Conservation (phyloP, 2,329 filamentous ascomycete species). For the Leptographium lundbergii region DNA sequence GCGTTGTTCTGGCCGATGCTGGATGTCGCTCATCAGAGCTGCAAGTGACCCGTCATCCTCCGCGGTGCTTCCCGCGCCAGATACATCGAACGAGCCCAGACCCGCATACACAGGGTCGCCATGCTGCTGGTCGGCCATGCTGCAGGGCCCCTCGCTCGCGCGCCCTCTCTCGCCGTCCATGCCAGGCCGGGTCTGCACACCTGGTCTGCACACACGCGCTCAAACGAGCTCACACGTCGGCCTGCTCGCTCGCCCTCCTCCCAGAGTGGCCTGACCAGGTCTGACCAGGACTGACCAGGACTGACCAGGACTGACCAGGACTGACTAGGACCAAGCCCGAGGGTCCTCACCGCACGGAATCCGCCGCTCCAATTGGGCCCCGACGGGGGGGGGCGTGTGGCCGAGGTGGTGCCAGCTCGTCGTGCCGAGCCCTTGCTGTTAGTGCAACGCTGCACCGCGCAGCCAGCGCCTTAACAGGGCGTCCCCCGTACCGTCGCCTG, state of each 20-base stretch:
- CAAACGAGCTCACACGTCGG: background rate
- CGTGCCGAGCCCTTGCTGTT: background rate
- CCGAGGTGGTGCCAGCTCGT: background rate
- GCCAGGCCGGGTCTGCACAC: too few relatives aligned
- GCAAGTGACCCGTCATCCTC: constrained; percentile 5
- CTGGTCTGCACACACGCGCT: too few relatives aligned
- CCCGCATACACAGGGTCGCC: constrained; percentile 10
- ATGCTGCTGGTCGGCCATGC: constrained; percentile 11
- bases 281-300: too few relatives aligned
- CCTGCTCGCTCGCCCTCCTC: background rate
- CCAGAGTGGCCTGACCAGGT: background rate
- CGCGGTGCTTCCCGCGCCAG: background rate
- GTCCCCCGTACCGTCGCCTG: background rate
- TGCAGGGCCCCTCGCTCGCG: background rate
- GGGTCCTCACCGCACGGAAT: background rate
- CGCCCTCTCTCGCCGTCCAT: background rate
- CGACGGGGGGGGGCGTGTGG: background rate
- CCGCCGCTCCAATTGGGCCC: background rate
- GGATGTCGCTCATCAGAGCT: constrained; percentile 6
- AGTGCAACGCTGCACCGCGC: background rate
- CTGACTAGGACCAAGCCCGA: background rate
- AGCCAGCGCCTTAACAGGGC: background rate
- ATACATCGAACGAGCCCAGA: constrained; percentile 10
- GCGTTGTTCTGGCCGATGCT: background rate
- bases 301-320: too few relatives aligned